Evolutionary conservation across 495 filamentous ascomycete species (phyloP).

Genomic region (Neurospora discreta): DNA sequence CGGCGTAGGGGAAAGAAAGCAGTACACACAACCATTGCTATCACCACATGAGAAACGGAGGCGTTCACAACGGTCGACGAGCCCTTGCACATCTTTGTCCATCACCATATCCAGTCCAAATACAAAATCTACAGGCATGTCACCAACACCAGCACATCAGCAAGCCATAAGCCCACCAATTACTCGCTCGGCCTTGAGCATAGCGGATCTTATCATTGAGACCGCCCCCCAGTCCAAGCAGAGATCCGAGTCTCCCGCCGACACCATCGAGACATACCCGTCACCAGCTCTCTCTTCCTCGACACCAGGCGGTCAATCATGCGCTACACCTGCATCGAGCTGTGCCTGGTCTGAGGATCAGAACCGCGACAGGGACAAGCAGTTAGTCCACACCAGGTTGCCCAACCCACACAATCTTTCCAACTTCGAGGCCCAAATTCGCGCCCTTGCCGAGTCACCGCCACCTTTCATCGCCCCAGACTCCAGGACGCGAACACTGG

Average conservation of each 20-base stretch:
- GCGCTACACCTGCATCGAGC: conserved; percentile 10
- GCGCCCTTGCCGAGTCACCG: conserved; percentile 9
- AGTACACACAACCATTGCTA: not conserved
- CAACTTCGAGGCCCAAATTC: conserved; percentile 14
- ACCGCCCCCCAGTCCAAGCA: not conserved
- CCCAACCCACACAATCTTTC: conserved; percentile 7
- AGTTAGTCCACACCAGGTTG: conserved; percentile 2
- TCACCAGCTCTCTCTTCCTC: conserved; percentile 1
- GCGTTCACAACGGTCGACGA: not conserved
- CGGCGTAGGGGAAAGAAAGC: conserved; percentile 4
- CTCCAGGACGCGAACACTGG: conserved; percentile 12
- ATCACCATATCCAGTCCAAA: not conserved
- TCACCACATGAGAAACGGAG: not conserved
- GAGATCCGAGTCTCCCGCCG: conserved; percentile 1
- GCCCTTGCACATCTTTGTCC: not conserved
- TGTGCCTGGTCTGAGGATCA: conserved; percentile 7
- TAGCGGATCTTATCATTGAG: conserved; percentile 16
- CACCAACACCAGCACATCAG: not conserved
- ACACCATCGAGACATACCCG: not conserved
- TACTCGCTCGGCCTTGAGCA: conserved; percentile 6
- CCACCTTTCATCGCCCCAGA: conserved; percentile 11
- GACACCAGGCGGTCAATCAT: conserved; percentile 3
- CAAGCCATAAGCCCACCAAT: not conserved
- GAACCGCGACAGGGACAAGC: not conserved
- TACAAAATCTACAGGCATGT: not conserved